phyloP scores from a whole-genome alignment of 2,329 filamentous ascomycete genomes.

The Botryotinia globosa region DNA sequence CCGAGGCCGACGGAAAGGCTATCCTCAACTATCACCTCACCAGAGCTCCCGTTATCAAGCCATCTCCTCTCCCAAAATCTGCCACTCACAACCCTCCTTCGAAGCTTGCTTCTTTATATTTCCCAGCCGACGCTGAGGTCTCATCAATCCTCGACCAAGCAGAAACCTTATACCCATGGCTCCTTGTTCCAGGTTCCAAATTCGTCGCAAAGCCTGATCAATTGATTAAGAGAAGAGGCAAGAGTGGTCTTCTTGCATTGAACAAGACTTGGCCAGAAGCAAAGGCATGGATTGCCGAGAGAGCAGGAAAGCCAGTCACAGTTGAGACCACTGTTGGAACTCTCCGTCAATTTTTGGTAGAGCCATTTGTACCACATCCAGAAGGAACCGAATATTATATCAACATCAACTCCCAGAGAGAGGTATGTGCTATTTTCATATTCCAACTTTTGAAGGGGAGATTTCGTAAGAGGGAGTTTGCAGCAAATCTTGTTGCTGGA shows the following conservation, averaged over 20 bases:
- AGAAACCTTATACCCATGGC: conserved; percentile 95
- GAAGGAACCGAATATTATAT: conserved; percentile 98
- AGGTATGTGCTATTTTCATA: conserved; percentile 66
- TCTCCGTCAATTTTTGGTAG: conserved; percentile 92
- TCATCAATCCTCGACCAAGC: conserved; percentile 88
- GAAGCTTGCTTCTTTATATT: conserved; percentile 88
- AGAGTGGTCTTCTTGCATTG: conserved; percentile 92
- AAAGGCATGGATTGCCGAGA: conserved; percentile 87
- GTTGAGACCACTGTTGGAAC: conserved; percentile 89
- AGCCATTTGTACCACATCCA: conserved; percentile 96
- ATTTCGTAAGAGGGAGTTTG: background rate
- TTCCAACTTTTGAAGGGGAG: background rate
- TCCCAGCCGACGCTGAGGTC: conserved; percentile 82
- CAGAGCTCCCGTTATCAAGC: conserved; percentile 95
- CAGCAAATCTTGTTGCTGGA: background rate
- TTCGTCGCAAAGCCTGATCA: conserved; percentile 99
- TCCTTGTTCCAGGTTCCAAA: conserved; percentile 76
- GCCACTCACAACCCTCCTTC: conserved; percentile 88
- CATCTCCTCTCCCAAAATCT: conserved; percentile 81
- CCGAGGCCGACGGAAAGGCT: conserved; percentile 99
- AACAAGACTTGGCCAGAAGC: conserved; percentile 98
- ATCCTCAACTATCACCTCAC: conserved; percentile 99
- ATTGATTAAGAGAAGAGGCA: conserved; percentile 98
- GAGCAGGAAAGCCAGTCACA: conserved; percentile 86
- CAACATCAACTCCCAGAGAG: conserved; percentile 99